These are phyloP conservation scores for Inga laurina DNA, from an alignment of 306 rosid genomes.

Conservation along the genomic window DNA sequence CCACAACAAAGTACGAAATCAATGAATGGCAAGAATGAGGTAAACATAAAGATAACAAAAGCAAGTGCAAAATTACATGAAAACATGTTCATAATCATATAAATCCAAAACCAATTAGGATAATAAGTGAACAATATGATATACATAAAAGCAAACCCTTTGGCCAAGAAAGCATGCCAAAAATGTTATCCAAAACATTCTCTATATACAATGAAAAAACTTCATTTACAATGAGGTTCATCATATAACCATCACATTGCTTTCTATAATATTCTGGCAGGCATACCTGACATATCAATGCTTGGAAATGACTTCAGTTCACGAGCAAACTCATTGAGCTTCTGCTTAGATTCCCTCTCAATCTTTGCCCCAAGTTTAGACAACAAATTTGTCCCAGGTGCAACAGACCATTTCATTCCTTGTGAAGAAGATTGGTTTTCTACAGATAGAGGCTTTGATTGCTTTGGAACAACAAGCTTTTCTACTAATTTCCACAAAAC, in stretches of 20 bases:
- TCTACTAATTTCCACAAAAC: constrained; percentile 96
- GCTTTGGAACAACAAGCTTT: constrained; percentile 68
- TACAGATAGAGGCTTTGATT: constrained; percentile 42
- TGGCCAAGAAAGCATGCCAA: constrained; percentile 10
- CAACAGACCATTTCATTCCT: constrained; percentile 81
- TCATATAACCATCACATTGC: constrained; percentile 21
- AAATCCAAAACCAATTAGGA: neutral
- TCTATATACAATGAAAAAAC: constrained; percentile 1
- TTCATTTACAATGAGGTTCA: constrained; percentile 20
- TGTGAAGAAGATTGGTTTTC: constrained; percentile 57
- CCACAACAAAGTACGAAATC: constrained; percentile 22
- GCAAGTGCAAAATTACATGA: neutral
- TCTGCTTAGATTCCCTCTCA: constrained; percentile 82
- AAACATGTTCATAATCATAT: constrained; percentile 1
- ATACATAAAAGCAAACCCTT: neutral
- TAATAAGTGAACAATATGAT: neutral
- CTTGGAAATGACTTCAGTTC: constrained; percentile 79
- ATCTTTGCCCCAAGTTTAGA: constrained; percentile 73
- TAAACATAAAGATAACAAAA: neutral
- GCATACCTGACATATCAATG: constrained; percentile 93
- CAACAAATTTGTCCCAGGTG: constrained; percentile 76
- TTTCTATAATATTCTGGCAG: constrained; percentile 23
- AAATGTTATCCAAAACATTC: constrained; percentile 4
- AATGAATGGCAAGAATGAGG: neutral
- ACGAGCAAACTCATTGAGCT: constrained; percentile 88